These are phyloP conservation scores for Opeltia flavorubescens DNA, from an alignment of 495 filamentous ascomycete genomes.

Conservation along the genomic window DNA sequence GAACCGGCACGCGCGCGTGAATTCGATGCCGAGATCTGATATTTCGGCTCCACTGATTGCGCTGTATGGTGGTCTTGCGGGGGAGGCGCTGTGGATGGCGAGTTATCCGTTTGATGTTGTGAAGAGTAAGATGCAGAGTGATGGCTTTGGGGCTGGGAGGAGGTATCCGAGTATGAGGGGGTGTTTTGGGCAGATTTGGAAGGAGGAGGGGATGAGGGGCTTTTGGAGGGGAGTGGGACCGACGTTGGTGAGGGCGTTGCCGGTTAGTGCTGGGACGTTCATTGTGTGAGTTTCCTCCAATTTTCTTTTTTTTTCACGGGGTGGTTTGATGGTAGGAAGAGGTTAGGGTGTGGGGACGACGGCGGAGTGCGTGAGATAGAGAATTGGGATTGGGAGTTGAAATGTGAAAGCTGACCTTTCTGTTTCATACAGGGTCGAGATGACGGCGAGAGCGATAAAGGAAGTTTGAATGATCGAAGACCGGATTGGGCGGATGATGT, in stretches of 20 bases:
- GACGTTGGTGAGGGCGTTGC: constrained; percentile 93
- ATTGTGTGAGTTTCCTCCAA: constrained; percentile 43
- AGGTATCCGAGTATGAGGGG: constrained; percentile 73
- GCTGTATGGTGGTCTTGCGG: constrained; percentile 81
- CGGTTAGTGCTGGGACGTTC: constrained; percentile 93
- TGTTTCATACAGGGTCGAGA: constrained; percentile 14
- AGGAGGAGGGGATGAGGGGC: constrained; percentile 59
- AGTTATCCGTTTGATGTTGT: constrained; percentile 94
- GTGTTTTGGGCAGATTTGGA: constrained; percentile 74
- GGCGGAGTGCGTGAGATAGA: neutral
- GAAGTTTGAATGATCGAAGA: neutral
- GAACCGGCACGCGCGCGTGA: constrained; percentile 70
- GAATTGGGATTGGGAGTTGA: neutral
- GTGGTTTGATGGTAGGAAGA: no score
- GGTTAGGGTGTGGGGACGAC: neutral
- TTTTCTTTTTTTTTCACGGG: no score
- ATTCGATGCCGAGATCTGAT: constrained; percentile 56
- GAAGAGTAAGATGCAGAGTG: constrained; percentile 99
- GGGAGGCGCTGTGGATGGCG: constrained; percentile 81
- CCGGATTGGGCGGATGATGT: no score
- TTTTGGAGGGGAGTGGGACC: constrained; percentile 96
- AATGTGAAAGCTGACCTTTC: no score
- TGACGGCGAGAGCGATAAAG: constrained; percentile 13
- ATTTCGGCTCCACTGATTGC: constrained; percentile 77
- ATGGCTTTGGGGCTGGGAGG: constrained; percentile 63